Conservation (phyloP, 352 stramenopile species). For the Phytophthora fragariaefolia region DNA sequence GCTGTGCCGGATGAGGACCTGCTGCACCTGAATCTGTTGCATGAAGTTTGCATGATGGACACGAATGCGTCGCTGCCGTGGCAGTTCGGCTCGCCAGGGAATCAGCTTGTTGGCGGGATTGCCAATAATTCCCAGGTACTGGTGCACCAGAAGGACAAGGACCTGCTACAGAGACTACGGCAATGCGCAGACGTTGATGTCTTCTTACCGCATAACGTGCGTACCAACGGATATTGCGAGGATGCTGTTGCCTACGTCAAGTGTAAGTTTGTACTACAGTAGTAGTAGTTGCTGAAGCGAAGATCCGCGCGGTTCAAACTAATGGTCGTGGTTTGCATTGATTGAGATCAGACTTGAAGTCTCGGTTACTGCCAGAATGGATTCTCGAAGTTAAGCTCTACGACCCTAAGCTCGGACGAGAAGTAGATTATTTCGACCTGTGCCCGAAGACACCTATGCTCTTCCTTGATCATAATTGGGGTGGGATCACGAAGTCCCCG, state of each 20-base stretch:
- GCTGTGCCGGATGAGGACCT: conserved; percentile 35
- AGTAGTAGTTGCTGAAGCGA: not conserved
- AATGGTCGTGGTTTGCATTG: not conserved
- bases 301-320: not conserved
- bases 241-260: conserved; percentile 59
- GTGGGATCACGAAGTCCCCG: conserved; percentile 18
- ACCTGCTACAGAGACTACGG: conserved; percentile 44
- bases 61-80: conserved; percentile 38
- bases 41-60: conserved; percentile 36
- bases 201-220: conserved; percentile 42
- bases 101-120: conserved; percentile 31
- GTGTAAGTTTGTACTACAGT: conserved; percentile 33
- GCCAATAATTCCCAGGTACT: conserved; percentile 34
- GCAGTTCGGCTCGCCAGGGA: conserved; percentile 39
- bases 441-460: conserved; percentile 56
- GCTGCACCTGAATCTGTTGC: conserved; percentile 42
- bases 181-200: conserved; percentile 58
- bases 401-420: conserved; percentile 25
- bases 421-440: conserved; percentile 63
- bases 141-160: conserved; percentile 30
- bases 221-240: conserved; percentile 55
- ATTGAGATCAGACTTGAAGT: conserved; percentile 37
- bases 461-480: conserved; percentile 70
- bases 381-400: conserved; percentile 36
- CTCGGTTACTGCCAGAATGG: conserved; percentile 45